Conservation (phyloP, 306 rosid genomes). For the Hippophae rhamnoides region DNA sequence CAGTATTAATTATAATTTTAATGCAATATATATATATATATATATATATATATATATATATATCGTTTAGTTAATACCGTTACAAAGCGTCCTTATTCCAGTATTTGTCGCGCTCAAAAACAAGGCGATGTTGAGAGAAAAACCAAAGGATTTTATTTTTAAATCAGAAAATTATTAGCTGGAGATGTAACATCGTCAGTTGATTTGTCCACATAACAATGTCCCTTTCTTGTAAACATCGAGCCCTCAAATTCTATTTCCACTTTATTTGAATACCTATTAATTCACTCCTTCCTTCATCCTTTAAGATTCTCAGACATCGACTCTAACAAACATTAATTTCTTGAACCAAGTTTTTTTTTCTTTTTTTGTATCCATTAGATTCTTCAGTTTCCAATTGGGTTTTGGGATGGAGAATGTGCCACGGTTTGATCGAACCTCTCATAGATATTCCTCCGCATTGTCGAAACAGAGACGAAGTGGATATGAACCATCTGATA, state of each 20-base stretch:
- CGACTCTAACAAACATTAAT: not conserved
- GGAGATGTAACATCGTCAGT: not conserved
- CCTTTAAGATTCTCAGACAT: constrained; percentile 6
- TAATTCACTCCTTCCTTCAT: not conserved
- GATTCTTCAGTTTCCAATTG: no score
- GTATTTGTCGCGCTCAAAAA: no score
- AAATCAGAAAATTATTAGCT: no score
- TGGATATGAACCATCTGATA: constrained; percentile 88
- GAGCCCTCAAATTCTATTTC: constrained; percentile 6
- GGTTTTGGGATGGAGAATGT: constrained; percentile 27
- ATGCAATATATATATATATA: no score
- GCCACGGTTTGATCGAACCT: constrained; percentile 16
- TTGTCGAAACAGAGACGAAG: constrained; percentile 49
- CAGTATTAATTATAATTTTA: no score
- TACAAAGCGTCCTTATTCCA: no score
- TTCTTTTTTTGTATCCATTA: no score
- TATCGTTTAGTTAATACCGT: no score
- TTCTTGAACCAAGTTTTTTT: not conserved
- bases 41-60: no score
- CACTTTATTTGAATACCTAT: constrained; percentile 11
- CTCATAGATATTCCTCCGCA: constrained; percentile 17
- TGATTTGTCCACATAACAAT: constrained; percentile 15
- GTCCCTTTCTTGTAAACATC: constrained; percentile 39
- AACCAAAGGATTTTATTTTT: no score
- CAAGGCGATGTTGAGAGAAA: no score